Base-by-base conservation (phyloP, 225 moss, liverwort and hornwort species). In the Straminergon stramineum region DNA sequence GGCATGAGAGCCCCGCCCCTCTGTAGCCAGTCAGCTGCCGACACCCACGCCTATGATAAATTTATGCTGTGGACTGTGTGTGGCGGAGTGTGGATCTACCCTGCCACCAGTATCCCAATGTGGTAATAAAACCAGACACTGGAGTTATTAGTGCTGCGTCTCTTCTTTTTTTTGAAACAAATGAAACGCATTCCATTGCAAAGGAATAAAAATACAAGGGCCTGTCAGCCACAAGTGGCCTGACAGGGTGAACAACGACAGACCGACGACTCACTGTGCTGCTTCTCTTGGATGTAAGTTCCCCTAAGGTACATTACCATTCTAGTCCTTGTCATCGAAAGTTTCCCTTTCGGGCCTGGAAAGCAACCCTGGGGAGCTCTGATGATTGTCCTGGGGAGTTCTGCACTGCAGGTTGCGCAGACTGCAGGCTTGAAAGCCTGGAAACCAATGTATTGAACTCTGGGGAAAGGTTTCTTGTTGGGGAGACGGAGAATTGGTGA, bases 11-110 rank as follows among this genome's bases (percentile, higher is more conserved):
- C 74, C 51, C 23, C 48, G 9, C 48, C 48, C 21, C 28, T 81
- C 81, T 88, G 48, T 9, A 85, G 43, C 87, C 81, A 85, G 55
- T 48, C 90, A 92, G 68, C 84, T 87, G 89, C 91, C 89, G 89
- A 91, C 87, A 84, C 90, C 84, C 79, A 84, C 48, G 45, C 71
- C 57, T 35, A 55, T 11, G 63, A 68, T 34, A 37, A 51, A 80
- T 57, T 70, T 53, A 55, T 37, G 64, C 39, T n/a, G 5, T 52
- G 76, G 53, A 17, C 82, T 32, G 37, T 35, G 37, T 35, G 18
- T 66, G 53, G 84, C 53, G 84, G 45, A 31, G 68, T 41, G 24
- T 87, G 87, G 57, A 79, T 87, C 76, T 32, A 39, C 58, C 48
- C 34, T 13, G 89, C 23, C 14, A 31, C 75, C 75, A 48, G 31